Evolutionary conservation across 2,329 filamentous ascomycete species (phyloP).

Genomic region (Phaeosphaeria sp.): DNA sequence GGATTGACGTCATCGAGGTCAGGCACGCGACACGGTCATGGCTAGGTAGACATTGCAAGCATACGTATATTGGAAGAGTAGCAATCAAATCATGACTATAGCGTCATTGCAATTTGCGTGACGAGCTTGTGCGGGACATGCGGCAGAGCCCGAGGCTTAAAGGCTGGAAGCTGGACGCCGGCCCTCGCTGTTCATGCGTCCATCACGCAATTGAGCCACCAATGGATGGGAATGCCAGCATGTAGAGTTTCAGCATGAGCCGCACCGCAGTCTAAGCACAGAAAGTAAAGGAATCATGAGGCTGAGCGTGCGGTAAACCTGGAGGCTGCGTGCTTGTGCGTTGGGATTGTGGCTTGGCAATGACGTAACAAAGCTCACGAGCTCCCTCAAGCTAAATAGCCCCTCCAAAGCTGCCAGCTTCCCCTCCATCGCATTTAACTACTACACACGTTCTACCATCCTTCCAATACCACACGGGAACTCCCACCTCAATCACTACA

Average conservation of each 20-base stretch:
- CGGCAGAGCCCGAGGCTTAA: slow-evolving; percentile 4
- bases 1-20: slow-evolving; percentile 34
- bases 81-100: slow-evolving; percentile 19
- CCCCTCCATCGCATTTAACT: slow-evolving; percentile 22
- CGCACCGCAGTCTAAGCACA: slow-evolving; percentile 12
- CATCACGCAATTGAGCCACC: not conserved
- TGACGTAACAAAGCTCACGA: slow-evolving; percentile 40
- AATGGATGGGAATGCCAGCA: not conserved
- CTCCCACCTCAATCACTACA: not conserved
- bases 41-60: slow-evolving; percentile 12
- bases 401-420: slow-evolving; percentile 39
- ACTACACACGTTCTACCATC: slow-evolving; percentile 2
- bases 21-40: slow-evolving; percentile 24
- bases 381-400: slow-evolving; percentile 33
- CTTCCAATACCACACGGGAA: not conserved
- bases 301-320: slow-evolving; percentile 3
- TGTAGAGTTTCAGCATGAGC: slow-evolving; percentile 22
- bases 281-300: slow-evolving; percentile 4
- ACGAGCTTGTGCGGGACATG: slow-evolving; percentile 2
- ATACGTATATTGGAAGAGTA: slow-evolving; percentile 29
- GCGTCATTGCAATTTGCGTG: slow-evolving; percentile 12
- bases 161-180: slow-evolving; percentile 4
- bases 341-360: slow-evolving; percentile 33
- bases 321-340: not conserved
- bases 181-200: not conserved